These are phyloP conservation scores for Xylaria nigripes DNA, from an alignment of 495 filamentous ascomycete species.

Conservation along the genomic window DNA sequence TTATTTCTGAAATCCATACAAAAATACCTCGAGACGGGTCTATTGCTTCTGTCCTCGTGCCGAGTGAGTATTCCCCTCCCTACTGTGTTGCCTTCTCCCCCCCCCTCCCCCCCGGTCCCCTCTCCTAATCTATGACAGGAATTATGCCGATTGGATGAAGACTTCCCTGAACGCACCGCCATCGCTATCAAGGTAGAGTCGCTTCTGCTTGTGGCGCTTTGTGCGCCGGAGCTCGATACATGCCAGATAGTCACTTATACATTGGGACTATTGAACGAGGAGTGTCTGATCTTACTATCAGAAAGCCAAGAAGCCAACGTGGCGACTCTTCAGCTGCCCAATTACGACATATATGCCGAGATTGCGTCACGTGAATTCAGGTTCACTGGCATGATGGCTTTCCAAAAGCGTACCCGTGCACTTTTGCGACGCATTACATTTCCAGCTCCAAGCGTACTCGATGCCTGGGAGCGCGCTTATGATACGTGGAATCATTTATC, in stretches of 20 bases:
- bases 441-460: conserved; percentile 51
- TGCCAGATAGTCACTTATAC: conserved; percentile 54
- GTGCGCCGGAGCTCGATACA: conserved; percentile 53
- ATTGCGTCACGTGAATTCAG: conserved; percentile 54
- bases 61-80: conserved; percentile 24
- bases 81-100: too few species aligned
- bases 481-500: conserved; percentile 51
- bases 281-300: conserved; percentile 45
- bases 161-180: conserved; percentile 41
- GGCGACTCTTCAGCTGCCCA: conserved; percentile 47
- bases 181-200: conserved; percentile 49
- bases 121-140: conserved; percentile 28
- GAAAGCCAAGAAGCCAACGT: conserved; percentile 31
- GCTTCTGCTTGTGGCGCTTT: conserved; percentile 51
- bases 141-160: conserved; percentile 38
- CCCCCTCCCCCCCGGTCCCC: neutral
- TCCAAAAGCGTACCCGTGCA: conserved; percentile 52
- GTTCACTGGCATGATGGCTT: conserved; percentile 57
- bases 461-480: conserved; percentile 57
- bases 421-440: conserved; percentile 51
- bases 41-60: conserved; percentile 40
- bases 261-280: conserved; percentile 54
- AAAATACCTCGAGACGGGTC: conserved; percentile 43
- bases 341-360: conserved; percentile 52
- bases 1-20: conserved; percentile 40